Conservation (phyloP, 2,329 filamentous ascomycete genomes). For the Phyllosticta citriasiana region DNA sequence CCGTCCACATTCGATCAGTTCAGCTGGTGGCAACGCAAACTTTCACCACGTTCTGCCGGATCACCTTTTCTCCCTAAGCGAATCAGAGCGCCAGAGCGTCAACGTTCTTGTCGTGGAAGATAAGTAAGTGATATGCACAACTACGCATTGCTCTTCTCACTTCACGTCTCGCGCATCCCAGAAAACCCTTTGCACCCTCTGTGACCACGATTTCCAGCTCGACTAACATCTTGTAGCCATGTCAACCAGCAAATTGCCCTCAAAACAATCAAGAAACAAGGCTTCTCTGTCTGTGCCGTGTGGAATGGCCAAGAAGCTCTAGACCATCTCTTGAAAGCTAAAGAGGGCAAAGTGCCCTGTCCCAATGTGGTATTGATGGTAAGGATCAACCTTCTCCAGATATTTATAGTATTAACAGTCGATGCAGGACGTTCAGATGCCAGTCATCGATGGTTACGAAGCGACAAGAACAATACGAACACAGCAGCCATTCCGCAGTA, state of each 20-base stretch:
- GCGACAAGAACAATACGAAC: slow-evolving; percentile 65
- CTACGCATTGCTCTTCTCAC: too few species aligned
- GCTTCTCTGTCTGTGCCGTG: slow-evolving; percentile 59
- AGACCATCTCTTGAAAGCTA: slow-evolving; percentile 53
- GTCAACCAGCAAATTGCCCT: slow-evolving; percentile 70
- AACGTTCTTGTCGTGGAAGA: slow-evolving; percentile 74
- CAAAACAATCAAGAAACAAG: slow-evolving; percentile 63
- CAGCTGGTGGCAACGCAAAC: neutral
- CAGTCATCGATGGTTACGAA: slow-evolving; percentile 65
- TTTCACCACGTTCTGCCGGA: slow-evolving; percentile 19
- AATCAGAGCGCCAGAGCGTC: slow-evolving; percentile 50
- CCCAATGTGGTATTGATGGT: slow-evolving; percentile 67
- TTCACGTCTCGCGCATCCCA: too few species aligned
- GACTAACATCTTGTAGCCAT: slow-evolving; percentile 18
- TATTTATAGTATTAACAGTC: too few species aligned
- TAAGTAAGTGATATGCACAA: slow-evolving; percentile 45
- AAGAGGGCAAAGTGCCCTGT: slow-evolving; percentile 41
- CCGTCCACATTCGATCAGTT: slow-evolving; percentile 1
- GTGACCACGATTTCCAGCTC: neutral
- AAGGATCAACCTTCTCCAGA: too few species aligned
- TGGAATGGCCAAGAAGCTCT: slow-evolving; percentile 74
- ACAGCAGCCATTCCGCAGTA: slow-evolving; percentile 52
- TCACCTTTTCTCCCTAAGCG: slow-evolving; percentile 38
- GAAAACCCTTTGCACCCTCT: neutral
- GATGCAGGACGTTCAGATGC: slow-evolving; percentile 49